These are phyloP conservation scores for Copromyces sp. DNA, from an alignment of 495 filamentous ascomycete species.

Conservation along the genomic window DNA sequence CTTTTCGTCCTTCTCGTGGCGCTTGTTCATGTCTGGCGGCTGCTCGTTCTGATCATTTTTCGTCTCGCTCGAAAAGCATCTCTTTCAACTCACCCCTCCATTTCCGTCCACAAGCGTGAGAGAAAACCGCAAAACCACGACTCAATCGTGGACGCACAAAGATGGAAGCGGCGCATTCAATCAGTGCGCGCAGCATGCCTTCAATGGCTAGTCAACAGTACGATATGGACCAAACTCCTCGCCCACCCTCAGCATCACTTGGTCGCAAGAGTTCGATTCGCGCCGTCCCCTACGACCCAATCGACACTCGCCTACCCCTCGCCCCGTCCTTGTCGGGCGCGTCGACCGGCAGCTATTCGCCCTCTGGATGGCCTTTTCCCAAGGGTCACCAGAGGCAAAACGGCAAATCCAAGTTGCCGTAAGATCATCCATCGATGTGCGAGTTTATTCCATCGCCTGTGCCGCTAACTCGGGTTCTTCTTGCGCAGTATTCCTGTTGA, in stretches of 20 bases:
- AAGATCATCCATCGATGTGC: not conserved
- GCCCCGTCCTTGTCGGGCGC: not conserved
- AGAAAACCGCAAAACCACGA: not conserved
- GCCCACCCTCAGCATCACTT: not conserved
- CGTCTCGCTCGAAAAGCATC: not conserved
- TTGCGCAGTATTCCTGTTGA: not conserved
- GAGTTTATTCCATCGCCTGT: not conserved
- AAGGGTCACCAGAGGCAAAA: conserved; percentile 1
- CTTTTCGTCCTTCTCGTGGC: not conserved
- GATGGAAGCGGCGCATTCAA: not conserved
- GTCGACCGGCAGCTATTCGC: conserved; percentile 23
- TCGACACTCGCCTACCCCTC: not conserved
- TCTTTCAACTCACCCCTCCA: not conserved
- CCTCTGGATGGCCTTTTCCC: conserved; percentile 10
- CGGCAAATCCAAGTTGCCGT: not conserved
- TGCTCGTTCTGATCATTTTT: not conserved
- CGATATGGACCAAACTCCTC: not conserved
- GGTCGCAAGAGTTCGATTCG: conserved; percentile 5
- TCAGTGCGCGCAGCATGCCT: not conserved
- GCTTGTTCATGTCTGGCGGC: not conserved
- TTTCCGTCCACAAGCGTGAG: not conserved
- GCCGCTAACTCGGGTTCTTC: not conserved
- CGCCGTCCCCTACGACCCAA: conserved; percentile 6
- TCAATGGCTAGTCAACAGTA: not conserved
- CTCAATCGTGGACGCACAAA: not conserved